phyloP scores from a whole-genome alignment of 352 stramenopile genomes.

The Globisporangium echinulatum region DNA sequence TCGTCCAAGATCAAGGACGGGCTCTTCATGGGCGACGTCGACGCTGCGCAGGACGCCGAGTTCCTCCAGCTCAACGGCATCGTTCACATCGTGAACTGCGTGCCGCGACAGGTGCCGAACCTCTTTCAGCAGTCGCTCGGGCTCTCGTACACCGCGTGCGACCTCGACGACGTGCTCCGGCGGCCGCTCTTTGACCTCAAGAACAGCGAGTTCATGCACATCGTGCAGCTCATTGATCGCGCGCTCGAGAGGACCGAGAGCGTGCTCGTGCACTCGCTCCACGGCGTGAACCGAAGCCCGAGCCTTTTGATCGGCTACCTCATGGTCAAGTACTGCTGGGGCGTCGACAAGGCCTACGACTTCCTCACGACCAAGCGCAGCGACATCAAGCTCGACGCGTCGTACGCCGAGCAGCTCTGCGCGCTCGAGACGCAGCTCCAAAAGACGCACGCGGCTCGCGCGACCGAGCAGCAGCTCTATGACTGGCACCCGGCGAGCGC shows the following conservation, averaged over 20 bases:
- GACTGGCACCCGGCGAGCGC: slow-evolving; percentile 48
- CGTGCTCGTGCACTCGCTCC: slow-evolving; percentile 85
- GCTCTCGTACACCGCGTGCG: slow-evolving; percentile 72
- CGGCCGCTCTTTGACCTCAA: slow-evolving; percentile 76
- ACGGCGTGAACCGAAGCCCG: slow-evolving; percentile 75
- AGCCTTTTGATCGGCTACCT: slow-evolving; percentile 87
- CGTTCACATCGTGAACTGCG: slow-evolving; percentile 89
- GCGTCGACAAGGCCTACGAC: slow-evolving; percentile 89
- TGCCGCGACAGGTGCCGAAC: slow-evolving; percentile 86
- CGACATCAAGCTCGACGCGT: slow-evolving; percentile 82
- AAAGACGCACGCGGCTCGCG: slow-evolving; percentile 27
- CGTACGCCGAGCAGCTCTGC: slow-evolving; percentile 70
- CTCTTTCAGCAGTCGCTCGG: slow-evolving; percentile 86
- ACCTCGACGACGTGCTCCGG: slow-evolving; percentile 62
- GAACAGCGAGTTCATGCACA: slow-evolving; percentile 80
- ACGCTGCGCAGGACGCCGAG: slow-evolving; percentile 88
- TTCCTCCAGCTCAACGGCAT: slow-evolving; percentile 94
- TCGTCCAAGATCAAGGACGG: slow-evolving; percentile 93
- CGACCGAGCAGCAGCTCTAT: slow-evolving; percentile 61
- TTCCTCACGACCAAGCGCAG: slow-evolving; percentile 84
- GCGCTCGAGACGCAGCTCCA: slow-evolving; percentile 61
- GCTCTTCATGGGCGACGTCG: slow-evolving; percentile 91
- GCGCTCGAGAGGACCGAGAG: slow-evolving; percentile 79
- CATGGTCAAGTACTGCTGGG: slow-evolving; percentile 92
- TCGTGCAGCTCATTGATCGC: slow-evolving; percentile 72